phyloP scores from a whole-genome alignment of 106 monocot species.

The Agapanthus africanus region DNA sequence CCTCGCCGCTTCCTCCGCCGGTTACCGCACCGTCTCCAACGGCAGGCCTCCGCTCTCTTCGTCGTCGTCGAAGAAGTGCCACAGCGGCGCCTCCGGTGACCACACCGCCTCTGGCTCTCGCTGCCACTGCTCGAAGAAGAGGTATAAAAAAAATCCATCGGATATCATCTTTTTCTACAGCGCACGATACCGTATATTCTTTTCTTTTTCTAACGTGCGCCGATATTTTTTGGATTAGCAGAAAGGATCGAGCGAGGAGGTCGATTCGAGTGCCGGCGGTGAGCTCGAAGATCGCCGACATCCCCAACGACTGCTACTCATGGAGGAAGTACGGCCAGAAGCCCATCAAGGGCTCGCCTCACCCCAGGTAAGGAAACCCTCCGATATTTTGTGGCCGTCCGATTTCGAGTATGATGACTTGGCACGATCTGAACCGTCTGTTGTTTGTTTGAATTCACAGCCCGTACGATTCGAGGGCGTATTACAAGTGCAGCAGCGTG shows the following conservation, averaged over 20 bases:
- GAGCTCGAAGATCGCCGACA: constrained; percentile 68
- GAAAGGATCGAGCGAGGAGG: constrained; percentile 52
- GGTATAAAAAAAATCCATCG: constrained; percentile 23
- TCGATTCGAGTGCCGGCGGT: constrained; percentile 67
- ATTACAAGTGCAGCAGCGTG: constrained; percentile 77
- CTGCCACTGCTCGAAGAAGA: too few relatives aligned
- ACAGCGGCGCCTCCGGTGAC: too few relatives aligned
- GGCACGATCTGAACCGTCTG: neutral
- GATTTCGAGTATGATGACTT: neutral
- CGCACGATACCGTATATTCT: neutral
- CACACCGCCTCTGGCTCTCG: constrained; percentile 30
- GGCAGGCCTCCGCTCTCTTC: constrained; percentile 63
- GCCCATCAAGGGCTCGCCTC: too few relatives aligned
- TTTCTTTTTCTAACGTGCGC: neutral
- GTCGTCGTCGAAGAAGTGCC: constrained; percentile 32
- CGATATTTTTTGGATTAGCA: constrained; percentile 16
- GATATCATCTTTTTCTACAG: neutral
- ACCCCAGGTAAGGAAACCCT: constrained; percentile 42
- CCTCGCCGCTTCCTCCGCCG: constrained; percentile 14
- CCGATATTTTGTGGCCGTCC: too few relatives aligned
- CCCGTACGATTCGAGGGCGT: constrained; percentile 22
- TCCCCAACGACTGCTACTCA: constrained; percentile 70
- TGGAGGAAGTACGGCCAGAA: constrained; percentile 95
- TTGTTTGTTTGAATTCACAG: too few relatives aligned
- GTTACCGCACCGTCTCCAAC: constrained; percentile 8